Evolutionary conservation across 2,329 filamentous ascomycete species (phyloP), one percentile per base, ranked within the genome.

Genomic region (Metarhizium brunneum): DNA sequence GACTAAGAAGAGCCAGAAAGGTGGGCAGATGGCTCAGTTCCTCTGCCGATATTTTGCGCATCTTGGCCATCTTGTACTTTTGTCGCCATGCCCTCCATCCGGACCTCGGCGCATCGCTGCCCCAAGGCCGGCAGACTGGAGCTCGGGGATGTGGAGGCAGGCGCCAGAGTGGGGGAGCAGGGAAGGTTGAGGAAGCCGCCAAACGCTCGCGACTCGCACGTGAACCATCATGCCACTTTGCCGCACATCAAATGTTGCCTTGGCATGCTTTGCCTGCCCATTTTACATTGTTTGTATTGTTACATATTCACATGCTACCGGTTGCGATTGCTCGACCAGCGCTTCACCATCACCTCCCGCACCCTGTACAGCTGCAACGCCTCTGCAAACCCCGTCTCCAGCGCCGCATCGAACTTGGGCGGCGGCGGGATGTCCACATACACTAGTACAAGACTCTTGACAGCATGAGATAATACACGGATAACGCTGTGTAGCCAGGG

Each of bases 391-490:
- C 88, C 83, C 30, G 74, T 65, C 56, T 71, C 69, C 16, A 74
- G 64, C 16, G 75, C 75, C 40, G 70, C 69, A 2, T 74, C 68
- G 32, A 75, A 71, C 50, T 73, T 72, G 16, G 76, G 64, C 1
- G 89, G 87, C 3, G 86, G 79, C 2, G 94, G 94, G 5, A 99
- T 79, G 60, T 97, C 92, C 13, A 99, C 92, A 66, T 96, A 99
- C 45, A 88, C 86, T 36, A 99, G 69, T 42, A 97, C 85, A 61
- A 99, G 70, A 51, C 85, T 96, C 78, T 99, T 99, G 67, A 87
- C 83, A 5, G 95, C 94, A 64, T 95, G 90, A 1, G 86, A 86
- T 63, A 97, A 84, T 16, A 97, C 92, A 8, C 94, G 83, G 61
- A 96, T 95, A 48, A 95, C 81, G 49, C 89, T 87, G 72, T 96